Base-by-base conservation (phyloP, 345 rosid species). In the Brassica rapa region DNA sequence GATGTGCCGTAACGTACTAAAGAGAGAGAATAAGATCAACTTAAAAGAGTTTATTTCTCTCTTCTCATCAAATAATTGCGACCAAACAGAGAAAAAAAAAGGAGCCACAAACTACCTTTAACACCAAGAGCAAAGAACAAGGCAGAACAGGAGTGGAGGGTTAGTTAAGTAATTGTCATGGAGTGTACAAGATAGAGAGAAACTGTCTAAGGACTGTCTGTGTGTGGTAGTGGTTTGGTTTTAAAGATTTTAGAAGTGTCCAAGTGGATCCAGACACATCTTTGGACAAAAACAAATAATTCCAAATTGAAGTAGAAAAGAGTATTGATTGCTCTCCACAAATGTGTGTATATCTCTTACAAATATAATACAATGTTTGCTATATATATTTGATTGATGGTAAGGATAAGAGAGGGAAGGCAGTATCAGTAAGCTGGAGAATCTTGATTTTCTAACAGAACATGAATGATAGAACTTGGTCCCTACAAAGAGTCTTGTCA, bases 401-500 rank as follows among this genome's bases (percentile, higher is more conserved):
- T 12, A 66, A 57, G 56, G 4, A 79, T 63, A 21, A 30, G 67
- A 78, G 51, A 55, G 32, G 61, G 29, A 3, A 53, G 21, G 19
- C 53, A 79, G 70, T 51, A 62, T 63, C 55, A 33, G 67, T 74
- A 69, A 69, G 62, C 72, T 70, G 21, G 62, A 62, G 71, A 79
- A 72, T 73, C 64, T 30, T 68, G 74, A 49, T 41, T 74, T 57
- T 55, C 39, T 39, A 76, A 80, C 76, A 70, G 57, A 80, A 43
- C 73, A 75, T 74, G 77, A 49, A 65, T 29, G 57, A 67, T 65
- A 30, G 57, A 79, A 70, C 21, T 56, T 70, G 83, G 83, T 81
- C 83, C 83, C 80, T 75, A 80, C 83, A 43, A 32, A 24, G 46
- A 74, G 71, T 74, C 79, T 66, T 59, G 66, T 75, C 80, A 70